Evolutionary conservation across 257 asterid species (phyloP).

Genomic region (Forsythia viridissima): DNA sequence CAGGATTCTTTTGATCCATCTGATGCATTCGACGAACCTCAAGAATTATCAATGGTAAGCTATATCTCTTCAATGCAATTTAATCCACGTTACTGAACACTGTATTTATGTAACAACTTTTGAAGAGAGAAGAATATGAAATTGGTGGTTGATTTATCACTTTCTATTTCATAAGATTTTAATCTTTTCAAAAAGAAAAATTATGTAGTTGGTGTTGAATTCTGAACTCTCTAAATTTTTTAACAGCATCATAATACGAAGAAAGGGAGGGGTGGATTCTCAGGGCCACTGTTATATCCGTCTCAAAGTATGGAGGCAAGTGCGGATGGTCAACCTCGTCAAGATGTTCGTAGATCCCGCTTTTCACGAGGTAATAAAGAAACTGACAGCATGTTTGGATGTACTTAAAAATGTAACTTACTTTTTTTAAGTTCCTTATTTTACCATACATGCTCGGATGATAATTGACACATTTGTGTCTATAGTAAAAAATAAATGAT

Average conservation of each 20-base stretch:
- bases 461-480: no score
- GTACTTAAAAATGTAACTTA: no score
- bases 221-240: not conserved
- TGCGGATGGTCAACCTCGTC: conserved; percentile 39
- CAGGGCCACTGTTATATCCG: conserved; percentile 54
- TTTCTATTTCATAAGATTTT: not conserved
- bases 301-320: conserved; percentile 30
- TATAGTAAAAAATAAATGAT: not conserved
- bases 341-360: conserved; percentile 55
- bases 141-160: no score
- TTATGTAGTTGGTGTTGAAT: not conserved
- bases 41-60: conserved; percentile 50
- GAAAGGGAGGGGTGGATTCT: conserved; percentile 47
- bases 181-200: no score
- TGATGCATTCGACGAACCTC: conserved; percentile 39
- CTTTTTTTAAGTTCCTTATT: no score
- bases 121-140: no score
- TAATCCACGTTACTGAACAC: no score
- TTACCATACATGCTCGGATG: no score
- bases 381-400: not conserved
- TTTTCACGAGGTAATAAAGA: conserved; percentile 55
- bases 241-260: conserved; percentile 44
- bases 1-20: conserved; percentile 54
- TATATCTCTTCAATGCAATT: not conserved
- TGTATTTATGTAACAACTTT: no score